Conservation (phyloP, 164 flowering plant species). For the Cinnamomum chago region DNA sequence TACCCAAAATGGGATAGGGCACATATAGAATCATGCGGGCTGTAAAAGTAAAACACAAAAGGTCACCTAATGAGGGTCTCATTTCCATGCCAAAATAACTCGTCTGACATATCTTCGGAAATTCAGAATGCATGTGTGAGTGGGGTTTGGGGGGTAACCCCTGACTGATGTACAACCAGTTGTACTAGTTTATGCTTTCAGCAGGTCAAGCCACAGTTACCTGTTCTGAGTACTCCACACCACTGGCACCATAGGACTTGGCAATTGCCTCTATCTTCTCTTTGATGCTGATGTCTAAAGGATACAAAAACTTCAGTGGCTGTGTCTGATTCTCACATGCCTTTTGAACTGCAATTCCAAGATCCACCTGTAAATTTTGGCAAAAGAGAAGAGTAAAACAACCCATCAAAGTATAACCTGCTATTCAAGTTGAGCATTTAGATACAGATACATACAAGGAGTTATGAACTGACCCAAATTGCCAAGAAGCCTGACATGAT, state of each 20-base stretch:
- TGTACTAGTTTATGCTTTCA: background rate
- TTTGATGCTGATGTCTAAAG: constrained; percentile 77
- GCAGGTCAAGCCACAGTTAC: constrained; percentile 26
- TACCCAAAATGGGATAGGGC: no score
- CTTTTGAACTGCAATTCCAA: constrained; percentile 84
- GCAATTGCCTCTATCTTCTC: constrained; percentile 97
- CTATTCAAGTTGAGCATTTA: background rate
- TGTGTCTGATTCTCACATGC: constrained; percentile 85
- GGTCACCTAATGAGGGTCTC: no score
- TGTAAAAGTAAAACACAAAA: no score
- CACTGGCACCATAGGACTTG: constrained; percentile 87
- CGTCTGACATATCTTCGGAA: background rate
- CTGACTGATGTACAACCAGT: background rate
- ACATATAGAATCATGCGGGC: no score
- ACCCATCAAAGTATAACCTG: background rate
- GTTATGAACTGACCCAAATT: background rate
- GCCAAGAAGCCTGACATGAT: background rate
- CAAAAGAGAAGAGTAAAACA: background rate
- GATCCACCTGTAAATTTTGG: constrained; percentile 67
- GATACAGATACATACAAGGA: background rate
- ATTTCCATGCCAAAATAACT: background rate
- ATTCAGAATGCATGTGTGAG: no score
- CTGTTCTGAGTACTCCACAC: constrained; percentile 95
- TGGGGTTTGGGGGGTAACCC: background rate
- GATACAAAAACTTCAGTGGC: constrained; percentile 75